A percentile compares a stretch with the other conserved stretches of the same genome.
Evolutionary conservation across 306 rosid species (phyloP).

Genomic region (Trichosanthes cucumerina): DNA sequence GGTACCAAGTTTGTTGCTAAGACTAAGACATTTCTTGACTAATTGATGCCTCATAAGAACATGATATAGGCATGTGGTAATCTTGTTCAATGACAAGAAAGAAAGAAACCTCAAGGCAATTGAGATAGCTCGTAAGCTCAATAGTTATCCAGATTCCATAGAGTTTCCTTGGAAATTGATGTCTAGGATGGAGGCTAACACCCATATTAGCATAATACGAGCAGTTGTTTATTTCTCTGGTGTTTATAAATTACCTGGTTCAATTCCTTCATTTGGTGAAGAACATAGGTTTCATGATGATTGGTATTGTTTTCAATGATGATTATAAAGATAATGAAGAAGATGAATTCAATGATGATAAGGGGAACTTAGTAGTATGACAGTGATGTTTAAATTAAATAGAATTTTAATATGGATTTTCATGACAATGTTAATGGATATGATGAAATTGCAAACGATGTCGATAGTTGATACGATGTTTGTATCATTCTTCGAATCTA

Average conservation of each 20-base stretch:
- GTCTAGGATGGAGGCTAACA: neutral
- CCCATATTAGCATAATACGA: neutral
- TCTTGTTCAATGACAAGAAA: neutral
- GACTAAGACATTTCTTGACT: neutral
- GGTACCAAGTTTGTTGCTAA: neutral
- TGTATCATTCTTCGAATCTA: slow-evolving; percentile 29
- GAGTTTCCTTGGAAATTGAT: neutral
- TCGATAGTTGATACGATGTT: slow-evolving; percentile 30
- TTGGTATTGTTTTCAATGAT: neutral
- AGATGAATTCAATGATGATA: neutral
- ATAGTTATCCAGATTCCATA: neutral
- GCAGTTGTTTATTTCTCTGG: neutral
- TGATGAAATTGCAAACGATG: slow-evolving; percentile 21
- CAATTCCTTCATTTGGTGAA: neutral
- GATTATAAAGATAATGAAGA: neutral
- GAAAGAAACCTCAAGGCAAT: neutral
- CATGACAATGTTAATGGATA: slow-evolving; percentile 8
- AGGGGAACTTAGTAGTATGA: neutral
- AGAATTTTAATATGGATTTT: slow-evolving; percentile 3
- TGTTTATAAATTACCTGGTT: neutral
- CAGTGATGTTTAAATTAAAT: neutral
- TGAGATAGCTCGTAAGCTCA: neutral
- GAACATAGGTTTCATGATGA: neutral
- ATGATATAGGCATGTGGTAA: neutral
- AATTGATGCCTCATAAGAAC: too few relatives aligned